Base-by-base conservation (phyloP, 139 green algal genomes). In the Micromonas commoda region DNA sequence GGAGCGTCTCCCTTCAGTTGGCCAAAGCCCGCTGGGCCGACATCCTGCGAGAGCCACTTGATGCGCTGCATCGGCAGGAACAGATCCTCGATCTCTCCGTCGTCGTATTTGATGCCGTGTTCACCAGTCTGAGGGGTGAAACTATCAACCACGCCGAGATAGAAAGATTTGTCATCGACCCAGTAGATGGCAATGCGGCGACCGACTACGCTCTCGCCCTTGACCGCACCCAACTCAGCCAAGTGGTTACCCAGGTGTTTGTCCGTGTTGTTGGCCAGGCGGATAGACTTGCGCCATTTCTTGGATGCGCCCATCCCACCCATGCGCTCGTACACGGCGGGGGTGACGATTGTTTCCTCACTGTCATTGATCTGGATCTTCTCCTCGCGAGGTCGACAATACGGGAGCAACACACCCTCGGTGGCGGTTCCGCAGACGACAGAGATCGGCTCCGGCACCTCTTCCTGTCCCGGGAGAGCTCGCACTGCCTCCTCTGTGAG, bases 261-360 rank as follows among this genome's bases (percentile, higher is more conserved):
- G 20, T 13, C 37, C 20, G 34, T 5, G 5, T 3, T 28, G 23
- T 39, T 16, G 6, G 31, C 26, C 34, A 75, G 1, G 9, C 26
- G 37, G 35, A 63, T 35, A 4, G 68, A 75, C 6, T 5, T 53
- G 21, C 53, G 60, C 68, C 68, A 75, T 13, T 75, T 75, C 68
- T 75, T 75, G 23, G 64, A 38, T 2, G 0, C 23, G 6, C 35
- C 38, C 0, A 20, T 63, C 1, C 68, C 68, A 37, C 26, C 35
- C 5, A 63, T 1, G 1, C 68, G 37, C 29, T 75, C 68, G 37
- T 61, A 75, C 53, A 63, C 68, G 4, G 26, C 38, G 5, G 38
- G 45, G 45, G 45, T n/a, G 21, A 38, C 68, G 1, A 61, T 24
- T 35, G 26, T 13, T 39, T 4, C 33, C 28, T 61, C 21, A 16